phyloP scores from a whole-genome alignment of 176 grass and related monocot genomes.

The Carex kokanica region DNA sequence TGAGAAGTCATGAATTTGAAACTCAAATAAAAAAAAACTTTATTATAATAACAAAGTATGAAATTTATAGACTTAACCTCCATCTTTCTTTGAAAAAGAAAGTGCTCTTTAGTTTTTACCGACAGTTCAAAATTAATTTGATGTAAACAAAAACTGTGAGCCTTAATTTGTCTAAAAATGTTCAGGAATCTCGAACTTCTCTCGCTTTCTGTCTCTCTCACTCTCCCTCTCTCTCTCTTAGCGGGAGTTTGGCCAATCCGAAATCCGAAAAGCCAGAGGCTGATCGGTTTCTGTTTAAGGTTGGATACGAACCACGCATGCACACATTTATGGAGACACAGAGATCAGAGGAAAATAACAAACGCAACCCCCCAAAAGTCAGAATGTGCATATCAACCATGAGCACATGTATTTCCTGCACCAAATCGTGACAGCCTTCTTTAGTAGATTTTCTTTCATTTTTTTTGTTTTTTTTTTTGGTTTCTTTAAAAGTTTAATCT shows the following conservation, averaged over 20 bases:
- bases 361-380: slow-evolving; percentile 10
- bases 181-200: no score
- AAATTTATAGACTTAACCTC: no score
- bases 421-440: neutral
- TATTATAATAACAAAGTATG: no score
- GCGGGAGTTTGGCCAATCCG: neutral
- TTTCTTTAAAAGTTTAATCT: neutral
- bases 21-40: no score
- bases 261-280: neutral
- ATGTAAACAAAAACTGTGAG: no score
- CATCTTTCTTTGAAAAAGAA: no score
- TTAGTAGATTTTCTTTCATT: neutral
- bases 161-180: no score
- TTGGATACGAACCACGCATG: slow-evolving; percentile 1
- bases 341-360: neutral
- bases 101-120: no score
- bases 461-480: neutral
- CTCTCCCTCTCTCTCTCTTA: neutral
- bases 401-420: slow-evolving; percentile 9
- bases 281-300: neutral
- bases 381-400: neutral
- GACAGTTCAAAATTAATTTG: no score
- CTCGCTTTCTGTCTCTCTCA: neutral
- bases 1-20: no score
- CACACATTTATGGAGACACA: neutral